Conservation (phyloP, 495 filamentous ascomycete genomes). For the Aspergillus campestris region DNA sequence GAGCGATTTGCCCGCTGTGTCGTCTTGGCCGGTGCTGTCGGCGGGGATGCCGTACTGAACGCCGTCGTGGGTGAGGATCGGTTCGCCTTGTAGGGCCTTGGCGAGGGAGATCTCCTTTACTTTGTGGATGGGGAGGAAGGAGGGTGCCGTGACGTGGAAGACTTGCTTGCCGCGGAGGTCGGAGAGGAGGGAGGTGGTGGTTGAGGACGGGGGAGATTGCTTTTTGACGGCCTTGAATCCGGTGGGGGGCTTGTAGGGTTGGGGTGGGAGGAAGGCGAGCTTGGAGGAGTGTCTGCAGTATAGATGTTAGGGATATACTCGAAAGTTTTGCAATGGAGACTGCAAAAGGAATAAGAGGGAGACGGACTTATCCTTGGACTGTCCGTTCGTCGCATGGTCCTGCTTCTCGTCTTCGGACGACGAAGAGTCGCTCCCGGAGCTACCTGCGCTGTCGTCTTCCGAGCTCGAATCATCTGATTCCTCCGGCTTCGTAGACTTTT, state of each 20-base stretch:
- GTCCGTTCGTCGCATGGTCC: slow-evolving; percentile 5
- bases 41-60: slow-evolving; percentile 38
- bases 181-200: slow-evolving; percentile 28
- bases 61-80: slow-evolving; percentile 31
- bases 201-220: slow-evolving; percentile 26
- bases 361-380: slow-evolving; percentile 19
- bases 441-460: slow-evolving; percentile 21
- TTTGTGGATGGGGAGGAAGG: slow-evolving; percentile 35
- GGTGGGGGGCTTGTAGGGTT: slow-evolving; percentile 31
- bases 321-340: no score
- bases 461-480: slow-evolving; percentile 22
- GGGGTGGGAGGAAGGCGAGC: slow-evolving; percentile 15
- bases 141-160: slow-evolving; percentile 36
- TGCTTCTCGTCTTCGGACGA: slow-evolving; percentile 18
- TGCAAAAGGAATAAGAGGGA: not conserved
- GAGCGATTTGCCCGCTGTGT: slow-evolving; percentile 23
- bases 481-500: slow-evolving; percentile 17
- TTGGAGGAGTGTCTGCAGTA: slow-evolving; percentile 5
- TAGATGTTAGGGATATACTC: not conserved
- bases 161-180: slow-evolving; percentile 37
- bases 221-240: slow-evolving; percentile 35
- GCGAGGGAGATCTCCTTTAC: slow-evolving; percentile 35
- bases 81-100: slow-evolving; percentile 34
- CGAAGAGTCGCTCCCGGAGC: slow-evolving; percentile 17
- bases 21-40: slow-evolving; percentile 29